phyloP scores from a whole-genome alignment of 352 stramenopile genomes.

The Phytophthora sansomeana region DNA sequence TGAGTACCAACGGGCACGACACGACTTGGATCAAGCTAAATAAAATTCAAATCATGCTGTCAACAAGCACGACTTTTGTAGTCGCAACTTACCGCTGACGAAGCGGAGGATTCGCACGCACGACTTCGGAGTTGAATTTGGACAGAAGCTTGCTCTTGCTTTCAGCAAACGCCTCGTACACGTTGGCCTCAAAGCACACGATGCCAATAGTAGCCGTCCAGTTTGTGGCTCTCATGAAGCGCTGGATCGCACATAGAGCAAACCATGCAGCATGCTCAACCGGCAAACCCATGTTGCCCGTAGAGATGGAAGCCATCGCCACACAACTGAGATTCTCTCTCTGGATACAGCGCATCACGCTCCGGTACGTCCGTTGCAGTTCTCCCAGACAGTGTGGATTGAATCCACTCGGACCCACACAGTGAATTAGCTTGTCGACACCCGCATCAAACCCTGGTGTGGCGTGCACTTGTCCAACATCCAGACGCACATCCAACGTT shows the following conservation, averaged over 20 bases:
- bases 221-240: conserved; percentile 51
- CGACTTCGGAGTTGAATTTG: conserved; percentile 29
- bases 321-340: conserved; percentile 57
- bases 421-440: conserved; percentile 68
- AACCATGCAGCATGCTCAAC: conserved; percentile 42
- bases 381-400: conserved; percentile 34
- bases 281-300: conserved; percentile 62
- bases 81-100: conserved; percentile 12
- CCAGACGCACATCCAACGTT: conserved; percentile 17
- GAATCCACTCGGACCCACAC: conserved; percentile 52
- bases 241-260: conserved; percentile 61
- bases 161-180: conserved; percentile 47
- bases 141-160: conserved; percentile 33
- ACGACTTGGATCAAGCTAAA: conserved; percentile 30
- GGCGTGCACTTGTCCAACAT: conserved; percentile 42
- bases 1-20: conserved; percentile 16
- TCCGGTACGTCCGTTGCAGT: conserved; percentile 46
- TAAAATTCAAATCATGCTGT: conserved; percentile 31
- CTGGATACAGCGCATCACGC: conserved; percentile 44
- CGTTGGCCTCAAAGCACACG: conserved; percentile 58
- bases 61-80: background rate
- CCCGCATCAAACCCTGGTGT: conserved; percentile 63
- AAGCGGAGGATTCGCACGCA: conserved; percentile 26
- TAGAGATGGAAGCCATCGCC: conserved; percentile 72
- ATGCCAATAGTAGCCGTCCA: conserved; percentile 60